Evolutionary conservation across 2,329 filamentous ascomycete species (phyloP).

Genomic region (Arthrinium puccinioides): DNA sequence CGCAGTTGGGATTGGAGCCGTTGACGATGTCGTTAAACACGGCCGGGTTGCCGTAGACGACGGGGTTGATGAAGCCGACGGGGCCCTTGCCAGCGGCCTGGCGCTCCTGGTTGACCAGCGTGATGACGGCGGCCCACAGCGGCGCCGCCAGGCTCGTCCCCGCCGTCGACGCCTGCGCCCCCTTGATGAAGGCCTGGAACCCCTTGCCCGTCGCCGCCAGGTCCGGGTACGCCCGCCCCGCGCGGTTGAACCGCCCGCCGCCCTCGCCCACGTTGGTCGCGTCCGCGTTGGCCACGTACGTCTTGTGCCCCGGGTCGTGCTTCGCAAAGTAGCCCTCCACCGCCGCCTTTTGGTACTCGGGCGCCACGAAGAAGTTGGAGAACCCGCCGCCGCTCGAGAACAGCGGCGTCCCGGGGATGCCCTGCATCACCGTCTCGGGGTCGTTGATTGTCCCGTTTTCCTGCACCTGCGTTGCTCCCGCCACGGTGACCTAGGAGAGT

Average conservation of each 20-base stretch:
- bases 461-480: slow-evolving; percentile 2
- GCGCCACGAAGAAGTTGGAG: slow-evolving; percentile 23
- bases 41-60: slow-evolving; percentile 4
- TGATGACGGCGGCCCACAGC: slow-evolving; percentile 13
- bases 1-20: slow-evolving; percentile 4
- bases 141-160: slow-evolving; percentile 14
- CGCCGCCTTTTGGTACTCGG: slow-evolving; percentile 18
- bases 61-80: slow-evolving; percentile 8
- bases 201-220: slow-evolving; percentile 40
- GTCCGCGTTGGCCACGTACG: slow-evolving; percentile 15
- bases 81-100: background rate
- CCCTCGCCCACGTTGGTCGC: slow-evolving; percentile 21
- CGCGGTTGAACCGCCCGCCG: slow-evolving; percentile 22
- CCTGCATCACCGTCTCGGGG: background rate
- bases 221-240: slow-evolving; percentile 27
- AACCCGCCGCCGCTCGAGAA: slow-evolving; percentile 24
- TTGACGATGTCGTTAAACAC: slow-evolving; percentile 5
- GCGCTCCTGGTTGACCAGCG: slow-evolving; percentile 11
- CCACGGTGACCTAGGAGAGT: background rate
- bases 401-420: background rate
- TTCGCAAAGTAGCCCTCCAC: slow-evolving; percentile 16
- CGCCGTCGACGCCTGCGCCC: background rate
- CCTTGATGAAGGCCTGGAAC: slow-evolving; percentile 21
- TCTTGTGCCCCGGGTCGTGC: slow-evolving; percentile 9
- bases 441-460: background rate